These are phyloP conservation scores for Magnolia sinica DNA, from an alignment of 164 flowering plant species.

Conservation along the genomic window DNA sequence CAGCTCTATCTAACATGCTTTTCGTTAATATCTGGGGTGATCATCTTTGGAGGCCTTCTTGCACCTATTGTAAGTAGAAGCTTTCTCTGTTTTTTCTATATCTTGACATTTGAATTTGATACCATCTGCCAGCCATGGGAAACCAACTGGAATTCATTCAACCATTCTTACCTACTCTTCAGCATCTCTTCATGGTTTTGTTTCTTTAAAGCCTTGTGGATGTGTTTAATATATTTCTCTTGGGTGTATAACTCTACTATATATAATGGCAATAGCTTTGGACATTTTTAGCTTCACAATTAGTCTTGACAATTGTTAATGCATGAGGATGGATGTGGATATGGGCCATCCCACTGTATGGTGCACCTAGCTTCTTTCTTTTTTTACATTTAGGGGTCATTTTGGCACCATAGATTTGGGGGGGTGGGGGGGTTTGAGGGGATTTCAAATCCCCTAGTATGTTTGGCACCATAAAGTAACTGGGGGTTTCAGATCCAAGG, in stretches of 20 bases:
- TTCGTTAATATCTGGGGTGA: constrained; percentile 66
- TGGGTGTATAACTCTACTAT: not conserved
- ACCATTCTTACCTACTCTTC: not conserved
- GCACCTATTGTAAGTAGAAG: constrained; percentile 74
- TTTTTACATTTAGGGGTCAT: no score
- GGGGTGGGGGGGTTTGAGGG: no score
- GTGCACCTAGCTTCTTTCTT: no score
- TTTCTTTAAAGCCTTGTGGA: not conserved
- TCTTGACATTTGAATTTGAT: not conserved
- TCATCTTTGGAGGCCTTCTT: constrained; percentile 81
- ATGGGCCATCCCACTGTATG: no score
- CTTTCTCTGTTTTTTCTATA: not conserved
- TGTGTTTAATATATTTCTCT: not conserved
- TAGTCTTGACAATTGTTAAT: no score
- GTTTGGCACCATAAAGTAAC: no score
- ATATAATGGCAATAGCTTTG: no score
- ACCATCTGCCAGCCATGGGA: not conserved
- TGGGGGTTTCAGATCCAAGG: no score
- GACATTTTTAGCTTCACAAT: no score
- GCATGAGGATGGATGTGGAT: no score
- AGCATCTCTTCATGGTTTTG: not conserved
- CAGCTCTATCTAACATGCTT: constrained; percentile 73
- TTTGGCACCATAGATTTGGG: no score
- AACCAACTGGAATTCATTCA: not conserved
- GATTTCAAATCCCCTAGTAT: no score